phyloP scores from a whole-genome alignment of 1,284 basidiomycete genomes.

The Kalmanozyma brasiliensis region DNA sequence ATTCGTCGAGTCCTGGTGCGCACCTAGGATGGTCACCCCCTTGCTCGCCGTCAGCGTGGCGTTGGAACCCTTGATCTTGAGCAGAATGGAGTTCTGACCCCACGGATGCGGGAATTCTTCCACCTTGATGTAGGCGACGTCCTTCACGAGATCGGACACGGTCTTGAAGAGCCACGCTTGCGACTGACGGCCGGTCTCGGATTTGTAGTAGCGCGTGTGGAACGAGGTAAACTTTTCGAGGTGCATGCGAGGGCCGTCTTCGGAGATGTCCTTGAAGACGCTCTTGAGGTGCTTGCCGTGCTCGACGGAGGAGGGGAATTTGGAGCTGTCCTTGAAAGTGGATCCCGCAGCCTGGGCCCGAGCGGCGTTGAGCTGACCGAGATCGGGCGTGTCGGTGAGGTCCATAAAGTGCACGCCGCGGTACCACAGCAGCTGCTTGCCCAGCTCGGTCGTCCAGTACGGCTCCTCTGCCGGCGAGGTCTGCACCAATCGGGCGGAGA shows the following conservation, averaged over 20 bases:
- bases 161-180: slow-evolving; percentile 80
- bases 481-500: slow-evolving; percentile 37
- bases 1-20: slow-evolving; percentile 84
- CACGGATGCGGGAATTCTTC: slow-evolving; percentile 87
- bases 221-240: slow-evolving; percentile 71
- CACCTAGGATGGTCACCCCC: slow-evolving; percentile 75
- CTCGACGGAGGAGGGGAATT: slow-evolving; percentile 41
- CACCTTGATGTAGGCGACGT: slow-evolving; percentile 73
- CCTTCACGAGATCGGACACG: slow-evolving; percentile 36
- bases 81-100: slow-evolving; percentile 88
- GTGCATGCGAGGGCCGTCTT: slow-evolving; percentile 50
- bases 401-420: slow-evolving; percentile 58
- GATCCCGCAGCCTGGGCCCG: background rate
- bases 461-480: slow-evolving; percentile 30
- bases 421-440: slow-evolving; percentile 53
- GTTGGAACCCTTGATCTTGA: slow-evolving; percentile 53
- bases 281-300: slow-evolving; percentile 40
- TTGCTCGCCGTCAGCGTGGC: slow-evolving; percentile 38
- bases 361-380: slow-evolving; percentile 31
- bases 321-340: slow-evolving; percentile 2
- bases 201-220: slow-evolving; percentile 70
- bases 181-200: slow-evolving; percentile 77
- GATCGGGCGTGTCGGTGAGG: slow-evolving; percentile 47
- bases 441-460: slow-evolving; percentile 61
- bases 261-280: slow-evolving; percentile 47